Base-by-base conservation (phyloP, 2,329 filamentous ascomycete genomes). In the Verticillium zaregamsianum region DNA sequence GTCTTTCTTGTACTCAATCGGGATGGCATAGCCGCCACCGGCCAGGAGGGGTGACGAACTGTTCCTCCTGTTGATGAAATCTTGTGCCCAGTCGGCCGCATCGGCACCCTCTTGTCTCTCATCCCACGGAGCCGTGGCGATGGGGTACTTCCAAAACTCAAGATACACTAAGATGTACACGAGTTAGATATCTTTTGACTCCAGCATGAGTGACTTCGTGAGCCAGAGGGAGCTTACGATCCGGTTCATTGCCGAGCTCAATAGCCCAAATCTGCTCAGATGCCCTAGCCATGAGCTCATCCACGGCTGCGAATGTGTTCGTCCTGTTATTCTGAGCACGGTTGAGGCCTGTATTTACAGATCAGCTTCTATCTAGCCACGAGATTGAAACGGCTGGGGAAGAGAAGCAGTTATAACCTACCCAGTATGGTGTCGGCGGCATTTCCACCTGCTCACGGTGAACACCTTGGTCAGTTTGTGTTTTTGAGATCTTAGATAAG, bases 211-310 rank as follows among this genome's bases (percentile, higher is more conserved):
- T 28, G 3, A 5, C 23, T 17, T 17, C 15, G 23, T 28, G 54
- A 14, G 23, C 28, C 4, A 14, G 8, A 5, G 7, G 23, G 17
- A 17, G 63, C 78, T 65, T 66, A 83, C 82, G 84, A 64, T 85
- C 80, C 3, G 84, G 83, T 61, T 86, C 83, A 65, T 86, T 86
- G 2, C 83, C 83, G 1, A 86, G 72, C 66, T 86, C 83, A 37
- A 86, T 81, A 3, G 83, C 80, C 20, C 80, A 72, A 12, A 86
- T 68, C 63, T 84, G 86, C 5, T 63, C 65, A 1, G 28, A 14
- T 12, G 54, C 54, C 28, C 54, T 28, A 5, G 23, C 15, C 54
- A 28, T 55, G 66, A 85, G 80, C n/a, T 73, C 67, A 2, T 65
- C 66, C 11, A 83, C 82, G 0, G 83, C 84, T 0, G 76, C 74